Evolutionary conservation across 164 flowering plant species (phyloP).

Genomic region (Sextonia rubra): DNA sequence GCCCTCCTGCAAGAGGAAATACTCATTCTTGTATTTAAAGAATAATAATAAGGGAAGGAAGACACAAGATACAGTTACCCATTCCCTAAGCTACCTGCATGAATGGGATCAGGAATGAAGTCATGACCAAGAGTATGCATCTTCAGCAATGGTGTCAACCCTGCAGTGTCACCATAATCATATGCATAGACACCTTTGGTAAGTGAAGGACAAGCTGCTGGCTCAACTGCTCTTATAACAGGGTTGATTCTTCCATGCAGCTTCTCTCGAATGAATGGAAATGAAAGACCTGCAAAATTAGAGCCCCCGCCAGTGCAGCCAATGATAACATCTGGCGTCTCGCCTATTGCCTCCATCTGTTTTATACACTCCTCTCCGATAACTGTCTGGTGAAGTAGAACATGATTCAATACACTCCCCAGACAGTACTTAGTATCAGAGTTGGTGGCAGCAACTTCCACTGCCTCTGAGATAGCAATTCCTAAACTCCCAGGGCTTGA

Average conservation of each 20-base stretch:
- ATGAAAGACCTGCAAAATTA: constrained; percentile 83
- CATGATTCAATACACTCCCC: constrained; percentile 96
- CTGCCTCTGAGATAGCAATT: constrained; percentile 96
- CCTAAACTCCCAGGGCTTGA: constrained; percentile 90
- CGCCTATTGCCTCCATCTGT: constrained; percentile 90
- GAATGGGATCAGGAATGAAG: constrained; percentile 95
- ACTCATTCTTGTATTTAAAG: background rate
- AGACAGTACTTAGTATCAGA: constrained; percentile 81
- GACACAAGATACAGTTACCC: background rate
- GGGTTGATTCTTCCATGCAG: constrained; percentile 78
- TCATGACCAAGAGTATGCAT: constrained; percentile 99
- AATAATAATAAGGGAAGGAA: background rate
- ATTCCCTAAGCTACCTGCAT: constrained; percentile 56
- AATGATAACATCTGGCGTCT: constrained; percentile 83
- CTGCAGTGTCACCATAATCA: constrained; percentile 94
- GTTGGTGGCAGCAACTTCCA: constrained; percentile 71
- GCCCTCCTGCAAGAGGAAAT: constrained; percentile 53
- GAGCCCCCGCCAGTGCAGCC: constrained; percentile 98
- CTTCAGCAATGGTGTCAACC: constrained; percentile 94
- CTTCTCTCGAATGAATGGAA: constrained; percentile 90
- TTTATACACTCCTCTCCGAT: constrained; percentile 92
- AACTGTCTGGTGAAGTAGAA: constrained; percentile 85
- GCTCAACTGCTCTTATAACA: constrained; percentile 83
- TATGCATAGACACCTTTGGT: constrained; percentile 91
- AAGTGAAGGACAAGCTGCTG: constrained; percentile 89